Evolutionary conservation across 768 basidiomycete species (phyloP), one percentile per base, ranked within the genome.

Genomic region (Suillus clintonianus): DNA sequence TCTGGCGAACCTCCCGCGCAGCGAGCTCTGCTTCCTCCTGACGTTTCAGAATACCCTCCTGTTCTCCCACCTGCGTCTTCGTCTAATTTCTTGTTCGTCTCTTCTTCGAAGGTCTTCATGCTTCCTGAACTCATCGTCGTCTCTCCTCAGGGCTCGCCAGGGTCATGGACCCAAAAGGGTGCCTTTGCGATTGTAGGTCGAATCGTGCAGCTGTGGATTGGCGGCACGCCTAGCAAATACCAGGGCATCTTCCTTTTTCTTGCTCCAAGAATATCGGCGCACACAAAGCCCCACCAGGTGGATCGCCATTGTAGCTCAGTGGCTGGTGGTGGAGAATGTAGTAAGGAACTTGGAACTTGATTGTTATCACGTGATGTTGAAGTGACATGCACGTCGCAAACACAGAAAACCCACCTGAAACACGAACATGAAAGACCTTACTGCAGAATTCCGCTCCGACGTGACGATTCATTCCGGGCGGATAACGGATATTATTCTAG

Each of bases 1-100:
- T 74, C 62, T 79, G 77, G 58, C 83, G 78, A 55, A 80, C 78
- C 39, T 76, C 74, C 43, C 80, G 80, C 41, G 84, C 84, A 36
- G 81, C 80, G 15, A 80, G 76, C 15, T 87, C 84, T 8, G 85
- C 83, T 68, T 89, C 88, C 56, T 83, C 83, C 69, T 89, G 89
- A 56, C 89, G 78, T 48, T 78, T 79, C 8, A 79, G 62, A 62
- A 90, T 86, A 0, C 82, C 86, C 11, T 86, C 85, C 61, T 87
- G 84, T 62, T 89, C n/a, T n/a, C 85, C 57, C 79, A 78, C 61
- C 75, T 79, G 61, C 82, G 77, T 67, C 81, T 81, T 63, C 80
- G 76, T 64, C 78, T 77, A 0, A 67, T 67, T 4, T 81, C 82
- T 54, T 85, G 83, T 65, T 84, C 82, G n/a, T 81, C 74, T 45